phyloP scores from a whole-genome alignment of 805 yeast genomes.

The Yamadazyma nakazawae region DNA sequence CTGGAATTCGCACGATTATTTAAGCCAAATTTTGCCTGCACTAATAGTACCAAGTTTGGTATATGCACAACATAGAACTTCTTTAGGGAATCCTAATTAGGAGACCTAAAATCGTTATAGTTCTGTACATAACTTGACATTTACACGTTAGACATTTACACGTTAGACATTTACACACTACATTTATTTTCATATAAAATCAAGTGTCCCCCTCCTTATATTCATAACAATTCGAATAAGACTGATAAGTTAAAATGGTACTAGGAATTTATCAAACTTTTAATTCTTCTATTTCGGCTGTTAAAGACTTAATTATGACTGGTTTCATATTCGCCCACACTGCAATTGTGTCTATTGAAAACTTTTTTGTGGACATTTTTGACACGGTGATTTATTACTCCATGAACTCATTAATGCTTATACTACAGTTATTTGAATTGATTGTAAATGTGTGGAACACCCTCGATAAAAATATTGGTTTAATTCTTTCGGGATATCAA shows the following conservation, averaged over 20 bases:
- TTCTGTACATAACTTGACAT: neutral
- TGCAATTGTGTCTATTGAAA: neutral
- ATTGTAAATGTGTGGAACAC: constrained; percentile 5
- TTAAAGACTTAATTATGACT: neutral
- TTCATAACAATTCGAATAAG: neutral
- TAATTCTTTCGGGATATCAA: constrained; percentile 12
- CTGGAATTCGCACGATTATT: neutral
- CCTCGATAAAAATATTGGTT: constrained; percentile 1
- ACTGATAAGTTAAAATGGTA: neutral
- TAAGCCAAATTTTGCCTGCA: neutral
- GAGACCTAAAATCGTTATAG: neutral
- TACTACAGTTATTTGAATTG: constrained; percentile 10
- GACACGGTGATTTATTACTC: constrained; percentile 13
- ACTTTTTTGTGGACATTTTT: constrained; percentile 1
- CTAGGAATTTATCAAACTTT: neutral
- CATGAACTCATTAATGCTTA: constrained; percentile 13
- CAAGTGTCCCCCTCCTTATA: neutral
- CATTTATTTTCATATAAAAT: neutral
- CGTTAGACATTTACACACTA: neutral
- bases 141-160: neutral
- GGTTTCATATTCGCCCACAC: neutral
- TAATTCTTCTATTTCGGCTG: neutral
- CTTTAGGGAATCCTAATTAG: neutral
- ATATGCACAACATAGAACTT: neutral
- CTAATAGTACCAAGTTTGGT: neutral